Conservation (phyloP, 1,284 basidiomycete genomes). For the Phenoliferia sp. region DNA sequence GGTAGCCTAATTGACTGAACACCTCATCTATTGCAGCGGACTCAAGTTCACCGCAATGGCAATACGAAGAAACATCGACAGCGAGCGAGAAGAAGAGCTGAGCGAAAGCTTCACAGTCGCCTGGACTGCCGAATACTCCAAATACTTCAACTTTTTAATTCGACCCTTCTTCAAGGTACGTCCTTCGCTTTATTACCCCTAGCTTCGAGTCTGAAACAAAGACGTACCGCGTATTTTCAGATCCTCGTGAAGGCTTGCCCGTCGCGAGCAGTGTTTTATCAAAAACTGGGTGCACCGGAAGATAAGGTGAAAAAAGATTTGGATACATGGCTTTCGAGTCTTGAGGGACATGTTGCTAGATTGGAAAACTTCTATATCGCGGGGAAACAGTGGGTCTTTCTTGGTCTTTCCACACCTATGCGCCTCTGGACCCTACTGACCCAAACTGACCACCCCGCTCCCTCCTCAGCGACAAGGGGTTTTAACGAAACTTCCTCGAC, state of each 20-base stretch:
- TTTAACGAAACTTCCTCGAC: too few relatives aligned
- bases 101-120: neutral
- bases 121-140: slow-evolving; percentile 12
- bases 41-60: slow-evolving; percentile 3
- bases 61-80: neutral
- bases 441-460: neutral
- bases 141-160: slow-evolving; percentile 11
- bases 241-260: slow-evolving; percentile 83
- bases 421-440: neutral
- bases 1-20: neutral
- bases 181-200: neutral
- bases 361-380: slow-evolving; percentile 32
- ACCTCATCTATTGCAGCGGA: neutral
- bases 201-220: neutral
- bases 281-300: slow-evolving; percentile 70
- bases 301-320: slow-evolving; percentile 68
- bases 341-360: slow-evolving; percentile 27
- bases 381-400: slow-evolving; percentile 19
- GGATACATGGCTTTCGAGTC: slow-evolving; percentile 62
- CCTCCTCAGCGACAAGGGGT: neutral
- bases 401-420: neutral
- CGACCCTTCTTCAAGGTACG: slow-evolving; percentile 18
- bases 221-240: neutral
- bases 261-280: slow-evolving; percentile 84
- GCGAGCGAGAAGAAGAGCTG: slow-evolving; percentile 7